Conservation (phyloP, 1,284 basidiomycete species). For the Pyrrhoderma lamaoense region DNA sequence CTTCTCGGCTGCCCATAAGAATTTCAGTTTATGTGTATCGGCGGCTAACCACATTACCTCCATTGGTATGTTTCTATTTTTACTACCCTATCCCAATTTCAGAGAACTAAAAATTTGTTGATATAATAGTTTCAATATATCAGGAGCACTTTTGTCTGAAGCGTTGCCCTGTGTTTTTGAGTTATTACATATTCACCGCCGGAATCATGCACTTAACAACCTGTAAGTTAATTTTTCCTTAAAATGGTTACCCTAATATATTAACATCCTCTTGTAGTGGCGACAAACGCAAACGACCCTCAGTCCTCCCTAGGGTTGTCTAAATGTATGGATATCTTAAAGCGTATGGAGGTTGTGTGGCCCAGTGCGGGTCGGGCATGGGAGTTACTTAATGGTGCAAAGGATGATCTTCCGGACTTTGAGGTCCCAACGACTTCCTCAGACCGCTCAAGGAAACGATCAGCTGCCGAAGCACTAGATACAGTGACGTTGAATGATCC, state of each 20-base stretch:
- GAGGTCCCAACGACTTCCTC: conserved; percentile 20
- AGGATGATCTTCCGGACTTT: conserved; percentile 35
- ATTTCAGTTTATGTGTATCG: conserved; percentile 61
- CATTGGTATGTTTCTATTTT: conserved; percentile 41
- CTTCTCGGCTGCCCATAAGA: conserved; percentile 50
- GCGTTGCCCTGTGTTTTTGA: conserved; percentile 65
- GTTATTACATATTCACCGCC: conserved; percentile 78
- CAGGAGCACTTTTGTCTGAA: conserved; percentile 56
- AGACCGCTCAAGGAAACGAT: conserved; percentile 25
- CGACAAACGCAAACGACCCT: conserved; percentile 54
- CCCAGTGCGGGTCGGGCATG: conserved; percentile 68
- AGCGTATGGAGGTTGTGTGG: conserved; percentile 68
- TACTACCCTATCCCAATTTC: background rate
- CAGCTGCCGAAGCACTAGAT: conserved; percentile 11
- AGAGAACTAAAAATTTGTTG: background rate
- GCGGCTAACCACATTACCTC: conserved; percentile 78
- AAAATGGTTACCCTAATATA: background rate
- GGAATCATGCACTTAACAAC: conserved; percentile 75
- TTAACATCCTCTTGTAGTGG: conserved; percentile 39
- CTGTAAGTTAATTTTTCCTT: conserved; percentile 32
- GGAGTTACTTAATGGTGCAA: conserved; percentile 63
- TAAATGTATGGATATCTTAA: conserved; percentile 63
- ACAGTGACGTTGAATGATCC: background rate
- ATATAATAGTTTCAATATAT: conserved; percentile 42
- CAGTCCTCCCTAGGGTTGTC: conserved; percentile 58